Evolutionary conservation across 2,329 filamentous ascomycete species (phyloP).

Genomic region (Fonsecaea pugnacius): DNA sequence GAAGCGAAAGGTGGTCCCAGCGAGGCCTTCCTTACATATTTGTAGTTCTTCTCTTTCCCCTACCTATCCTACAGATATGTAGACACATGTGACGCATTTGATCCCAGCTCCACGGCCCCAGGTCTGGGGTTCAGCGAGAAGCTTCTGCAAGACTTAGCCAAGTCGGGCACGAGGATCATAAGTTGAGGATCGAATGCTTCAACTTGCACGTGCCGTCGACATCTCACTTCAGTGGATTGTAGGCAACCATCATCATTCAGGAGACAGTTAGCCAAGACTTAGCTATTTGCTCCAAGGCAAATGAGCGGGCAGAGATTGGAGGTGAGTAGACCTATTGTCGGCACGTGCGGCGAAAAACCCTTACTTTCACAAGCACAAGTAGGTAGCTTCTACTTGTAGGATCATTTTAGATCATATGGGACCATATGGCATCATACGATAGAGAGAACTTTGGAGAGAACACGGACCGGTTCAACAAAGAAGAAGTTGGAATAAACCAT

Average conservation of each 20-base stretch:
- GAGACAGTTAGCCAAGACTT: background rate
- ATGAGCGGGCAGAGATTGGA: background rate
- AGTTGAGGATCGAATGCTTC: background rate
- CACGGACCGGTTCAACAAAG: background rate
- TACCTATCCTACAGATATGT: background rate
- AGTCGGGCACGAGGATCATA: background rate
- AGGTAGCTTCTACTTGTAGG: background rate
- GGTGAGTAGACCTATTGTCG: background rate
- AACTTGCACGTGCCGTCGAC: background rate
- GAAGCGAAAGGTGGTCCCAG: background rate
- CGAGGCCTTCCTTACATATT: slow-evolving; percentile 1
- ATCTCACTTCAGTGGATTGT: background rate
- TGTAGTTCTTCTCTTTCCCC: background rate
- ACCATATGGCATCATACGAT: slow-evolving; percentile 8
- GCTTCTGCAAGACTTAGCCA: background rate
- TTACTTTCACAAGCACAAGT: background rate
- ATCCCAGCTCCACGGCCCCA: background rate
- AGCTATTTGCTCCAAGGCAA: background rate
- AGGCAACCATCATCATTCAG: background rate
- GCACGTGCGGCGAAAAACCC: background rate
- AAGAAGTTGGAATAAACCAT: slow-evolving; percentile 7
- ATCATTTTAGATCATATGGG: background rate
- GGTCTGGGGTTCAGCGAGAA: background rate
- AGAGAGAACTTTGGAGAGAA: background rate
- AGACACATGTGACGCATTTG: background rate